phyloP scores from a whole-genome alignment of 2,329 filamentous ascomycete species.

The Curvularia spicifera region DNA sequence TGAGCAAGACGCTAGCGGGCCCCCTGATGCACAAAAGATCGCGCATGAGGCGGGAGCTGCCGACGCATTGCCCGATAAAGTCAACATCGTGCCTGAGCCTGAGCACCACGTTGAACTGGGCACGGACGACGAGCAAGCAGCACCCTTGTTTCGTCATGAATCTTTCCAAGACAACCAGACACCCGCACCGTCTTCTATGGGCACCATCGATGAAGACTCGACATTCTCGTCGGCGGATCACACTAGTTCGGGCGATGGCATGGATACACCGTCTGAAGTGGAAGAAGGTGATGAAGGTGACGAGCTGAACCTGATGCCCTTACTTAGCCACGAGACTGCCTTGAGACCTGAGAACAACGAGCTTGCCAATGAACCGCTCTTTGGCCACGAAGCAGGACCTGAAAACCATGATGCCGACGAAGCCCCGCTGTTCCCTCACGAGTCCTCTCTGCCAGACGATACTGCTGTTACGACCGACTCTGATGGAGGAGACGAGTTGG shows the following conservation, averaged over 20 bases:
- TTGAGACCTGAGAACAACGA: slow-evolving; percentile 10
- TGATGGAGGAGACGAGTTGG: slow-evolving; percentile 31
- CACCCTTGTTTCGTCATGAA: slow-evolving; percentile 47
- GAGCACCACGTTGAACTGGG: slow-evolving; percentile 21
- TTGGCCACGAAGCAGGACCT: slow-evolving; percentile 21
- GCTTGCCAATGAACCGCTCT: slow-evolving; percentile 19
- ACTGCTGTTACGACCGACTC: slow-evolving; percentile 12
- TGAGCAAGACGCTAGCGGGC: slow-evolving; percentile 47
- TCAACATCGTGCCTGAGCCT: slow-evolving; percentile 35
- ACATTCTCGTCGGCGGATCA: slow-evolving; percentile 26
- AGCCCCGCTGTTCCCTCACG: slow-evolving; percentile 31
- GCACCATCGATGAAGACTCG: slow-evolving; percentile 31
- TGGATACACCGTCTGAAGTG: slow-evolving; percentile 27
- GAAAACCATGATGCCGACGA: slow-evolving; percentile 12
- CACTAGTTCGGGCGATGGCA: slow-evolving; percentile 26
- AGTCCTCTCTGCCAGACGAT: slow-evolving; percentile 21
- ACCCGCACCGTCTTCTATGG: slow-evolving; percentile 15
- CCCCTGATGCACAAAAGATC: slow-evolving; percentile 44
- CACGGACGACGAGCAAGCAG: slow-evolving; percentile 29
- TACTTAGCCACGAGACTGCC: slow-evolving; percentile 24
- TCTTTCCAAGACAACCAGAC: slow-evolving; percentile 20
- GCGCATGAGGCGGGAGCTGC: slow-evolving; percentile 34
- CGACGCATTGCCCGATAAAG: slow-evolving; percentile 46
- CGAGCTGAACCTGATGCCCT: slow-evolving; percentile 19
- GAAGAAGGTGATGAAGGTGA: slow-evolving; percentile 26